Evolutionary conservation across 106 monocot species (phyloP).

Genomic region (Posidonia australis): DNA sequence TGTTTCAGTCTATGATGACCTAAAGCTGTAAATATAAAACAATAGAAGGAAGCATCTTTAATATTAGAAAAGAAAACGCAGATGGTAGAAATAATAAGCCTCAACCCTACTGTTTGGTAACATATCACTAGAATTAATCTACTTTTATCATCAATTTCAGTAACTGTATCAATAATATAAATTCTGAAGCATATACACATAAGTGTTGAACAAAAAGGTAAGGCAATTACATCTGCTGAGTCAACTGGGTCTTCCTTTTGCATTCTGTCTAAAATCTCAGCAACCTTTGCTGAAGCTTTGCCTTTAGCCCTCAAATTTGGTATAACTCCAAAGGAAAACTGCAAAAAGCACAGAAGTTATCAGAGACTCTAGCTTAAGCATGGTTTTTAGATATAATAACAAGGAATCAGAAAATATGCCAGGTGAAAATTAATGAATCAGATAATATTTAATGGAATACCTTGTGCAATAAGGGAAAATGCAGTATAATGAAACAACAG

Average conservation of each 20-base stretch:
- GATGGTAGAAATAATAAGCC: too few relatives aligned
- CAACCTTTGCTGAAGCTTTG: constrained; percentile 64
- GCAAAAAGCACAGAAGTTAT: constrained; percentile 7
- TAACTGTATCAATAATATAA: not conserved
- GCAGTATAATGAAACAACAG: too few relatives aligned
- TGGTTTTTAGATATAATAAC: not conserved
- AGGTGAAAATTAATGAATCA: not conserved
- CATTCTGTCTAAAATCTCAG: constrained; percentile 66
- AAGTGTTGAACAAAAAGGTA: not conserved
- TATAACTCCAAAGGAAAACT: constrained; percentile 83
- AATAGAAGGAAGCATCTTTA: too few relatives aligned
- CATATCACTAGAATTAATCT: too few relatives aligned
- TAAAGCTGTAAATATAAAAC: too few relatives aligned
- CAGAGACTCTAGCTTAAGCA: not conserved
- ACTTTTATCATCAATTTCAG: too few relatives aligned
- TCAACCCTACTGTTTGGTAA: too few relatives aligned
- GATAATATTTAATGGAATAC: too few relatives aligned
- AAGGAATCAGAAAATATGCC: too few relatives aligned
- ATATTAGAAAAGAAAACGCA: too few relatives aligned
- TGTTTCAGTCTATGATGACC: too few relatives aligned
- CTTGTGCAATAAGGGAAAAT: too few relatives aligned
- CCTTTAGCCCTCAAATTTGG: constrained; percentile 89
- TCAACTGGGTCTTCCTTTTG: constrained; percentile 87
- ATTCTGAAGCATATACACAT: not conserved
- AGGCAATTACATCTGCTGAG: constrained; percentile 48